A percentile compares a stretch with the other conserved stretches of the same genome.
phyloP scores from a whole-genome alignment of 495 filamentous ascomycete species.

The Achaetomiella virescens region DNA sequence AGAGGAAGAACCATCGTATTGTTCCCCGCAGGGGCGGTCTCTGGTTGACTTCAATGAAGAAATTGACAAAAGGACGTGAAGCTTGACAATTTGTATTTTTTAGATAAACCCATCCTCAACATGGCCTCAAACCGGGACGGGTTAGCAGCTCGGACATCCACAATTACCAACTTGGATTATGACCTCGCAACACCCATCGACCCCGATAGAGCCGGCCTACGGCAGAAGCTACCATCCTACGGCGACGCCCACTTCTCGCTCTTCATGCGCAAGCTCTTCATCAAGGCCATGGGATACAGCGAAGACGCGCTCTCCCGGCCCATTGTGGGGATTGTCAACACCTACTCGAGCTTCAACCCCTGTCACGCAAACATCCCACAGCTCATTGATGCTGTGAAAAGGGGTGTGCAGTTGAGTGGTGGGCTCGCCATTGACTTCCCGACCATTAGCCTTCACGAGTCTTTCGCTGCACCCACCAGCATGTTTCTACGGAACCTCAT shows the following conservation, averaged over 20 bases:
- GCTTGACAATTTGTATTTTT: too few species aligned
- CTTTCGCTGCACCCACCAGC: conserved; percentile 58
- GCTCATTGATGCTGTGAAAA: conserved; percentile 58
- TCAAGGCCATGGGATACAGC: conserved; percentile 62
- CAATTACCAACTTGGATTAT: conserved; percentile 39
- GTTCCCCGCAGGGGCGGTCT: not conserved
- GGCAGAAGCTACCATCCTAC: conserved; percentile 58
- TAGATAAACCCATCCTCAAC: not conserved
- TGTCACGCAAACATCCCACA: conserved; percentile 63
- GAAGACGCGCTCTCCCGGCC: conserved; percentile 60
- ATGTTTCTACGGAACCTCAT: conserved; percentile 65
- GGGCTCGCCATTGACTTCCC: conserved; percentile 61
- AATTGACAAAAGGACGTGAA: too few species aligned
- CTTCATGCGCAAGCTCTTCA: conserved; percentile 62
- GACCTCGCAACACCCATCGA: conserved; percentile 45
- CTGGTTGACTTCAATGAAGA: too few species aligned
- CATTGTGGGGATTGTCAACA: conserved; percentile 62
- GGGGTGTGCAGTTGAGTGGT: conserved; percentile 55
- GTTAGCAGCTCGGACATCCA: not conserved
- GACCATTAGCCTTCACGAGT: conserved; percentile 60
- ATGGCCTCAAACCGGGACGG: not conserved
- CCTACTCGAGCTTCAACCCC: conserved; percentile 59
- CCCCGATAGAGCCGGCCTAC: conserved; percentile 43
- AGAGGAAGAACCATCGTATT: not conserved
- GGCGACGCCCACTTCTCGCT: conserved; percentile 65